A percentile compares a stretch with the other conserved stretches of the same genome.
phyloP scores from a whole-genome alignment of 495 filamentous ascomycete genomes.

The Penicillium steckii region DNA sequence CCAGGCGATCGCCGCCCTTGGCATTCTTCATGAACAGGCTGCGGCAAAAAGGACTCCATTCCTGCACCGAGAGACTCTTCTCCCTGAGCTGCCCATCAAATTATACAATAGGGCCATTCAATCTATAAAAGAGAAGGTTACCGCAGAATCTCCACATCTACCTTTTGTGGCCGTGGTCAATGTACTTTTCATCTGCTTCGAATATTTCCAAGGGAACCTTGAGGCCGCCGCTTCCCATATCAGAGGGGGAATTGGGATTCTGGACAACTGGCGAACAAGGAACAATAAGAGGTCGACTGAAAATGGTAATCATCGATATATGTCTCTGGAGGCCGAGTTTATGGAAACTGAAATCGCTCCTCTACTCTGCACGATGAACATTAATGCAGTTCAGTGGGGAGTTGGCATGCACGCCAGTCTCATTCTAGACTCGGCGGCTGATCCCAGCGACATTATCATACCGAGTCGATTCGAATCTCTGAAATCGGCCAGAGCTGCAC shows the following conservation, averaged over 20 bases:
- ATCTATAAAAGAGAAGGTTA: constrained; percentile 12
- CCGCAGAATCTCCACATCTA: not conserved
- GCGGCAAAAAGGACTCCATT: not conserved
- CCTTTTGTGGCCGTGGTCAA: constrained; percentile 13
- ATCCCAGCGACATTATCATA: constrained; percentile 1
- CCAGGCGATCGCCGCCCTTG: constrained; percentile 62
- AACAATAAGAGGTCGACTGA: not conserved
- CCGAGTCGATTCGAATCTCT: constrained; percentile 10
- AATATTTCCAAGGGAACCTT: constrained; percentile 18
- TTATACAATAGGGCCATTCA: constrained; percentile 21
- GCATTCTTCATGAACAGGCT: constrained; percentile 54
- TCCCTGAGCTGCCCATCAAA: constrained; percentile 5
- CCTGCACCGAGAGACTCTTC: not conserved
- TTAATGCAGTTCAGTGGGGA: constrained; percentile 11
- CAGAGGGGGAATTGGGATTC: constrained; percentile 14
- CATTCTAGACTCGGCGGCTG: constrained; percentile 7
- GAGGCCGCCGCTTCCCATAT: constrained; percentile 14
- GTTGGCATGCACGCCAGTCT: constrained; percentile 4
- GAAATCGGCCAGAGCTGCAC: constrained; percentile 11
- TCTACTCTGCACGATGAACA: constrained; percentile 13
- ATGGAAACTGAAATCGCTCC: constrained; percentile 23
- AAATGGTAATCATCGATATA: constrained; percentile 3
- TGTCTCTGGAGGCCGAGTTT: constrained; percentile 12
- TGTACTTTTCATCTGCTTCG: constrained; percentile 22
- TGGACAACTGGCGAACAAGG: constrained; percentile 14